Evolutionary conservation across 148 eudicot genomes (phyloP), one percentile per base, ranked within the genome.

Genomic region (Rhododendron williamsianum): DNA sequence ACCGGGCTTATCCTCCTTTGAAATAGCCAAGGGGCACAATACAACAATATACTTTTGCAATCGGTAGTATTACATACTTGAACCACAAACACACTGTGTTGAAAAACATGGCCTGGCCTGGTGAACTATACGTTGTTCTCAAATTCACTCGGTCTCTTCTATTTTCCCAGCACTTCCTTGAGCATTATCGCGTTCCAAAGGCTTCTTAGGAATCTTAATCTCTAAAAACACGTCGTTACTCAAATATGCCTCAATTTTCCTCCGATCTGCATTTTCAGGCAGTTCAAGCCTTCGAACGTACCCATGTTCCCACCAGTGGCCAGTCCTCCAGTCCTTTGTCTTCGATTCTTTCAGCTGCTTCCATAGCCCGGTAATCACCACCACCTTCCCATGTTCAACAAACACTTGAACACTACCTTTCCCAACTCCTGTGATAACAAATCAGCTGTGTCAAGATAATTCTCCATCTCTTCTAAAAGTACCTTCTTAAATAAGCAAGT

Each of bases 251-350:
- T 92, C 94, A 27, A 84, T 85, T 87, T 91, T 93, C 89, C 87
- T 93, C 94, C 94, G 91, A 56, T 92, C 91, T 48, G 91, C 89
- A 41, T 91, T 91, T 67, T 92, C 97, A 9, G 99, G 99, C 49
- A 96, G 84, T 86, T 94, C 96, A 19, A 96, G 88, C 91, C 97
- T 90, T 77, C 98, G 86, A 30, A 96, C 96, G 38, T 72, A 94
- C 30, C 98, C 98, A 81, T 90, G 87, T 82, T 94, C 98, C 98
- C 98, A 96, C 98, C 98, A 96, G 52, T 92, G 87, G 51, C 88
- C 80, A 80, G 90, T 92, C 88, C 89, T 92, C 98, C 98, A 96
- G 25, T 96, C 95, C 87, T 89, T 91, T 9, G 91, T 27, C 78
- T 83, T 88, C 4, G 86, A 30, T 27, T 83, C 89, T 2, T 23